phyloP scores from a whole-genome alignment of 495 filamentous ascomycete species.

The Aspergillus steynii region DNA sequence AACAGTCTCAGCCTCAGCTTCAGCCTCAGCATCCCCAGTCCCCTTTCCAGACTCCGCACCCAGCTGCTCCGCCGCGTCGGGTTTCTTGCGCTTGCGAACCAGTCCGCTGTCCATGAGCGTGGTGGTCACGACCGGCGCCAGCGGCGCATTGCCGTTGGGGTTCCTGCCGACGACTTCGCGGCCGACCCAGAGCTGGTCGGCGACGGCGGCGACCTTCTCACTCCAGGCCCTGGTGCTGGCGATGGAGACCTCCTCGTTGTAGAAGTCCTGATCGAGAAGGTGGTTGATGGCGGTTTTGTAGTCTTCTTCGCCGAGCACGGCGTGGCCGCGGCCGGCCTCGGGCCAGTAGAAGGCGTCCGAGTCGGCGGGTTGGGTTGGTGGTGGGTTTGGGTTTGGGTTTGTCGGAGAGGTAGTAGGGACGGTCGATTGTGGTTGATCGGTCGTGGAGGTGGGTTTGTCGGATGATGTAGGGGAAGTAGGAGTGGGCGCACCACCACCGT shows the following conservation, averaged over 20 bases:
- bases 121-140: slow-evolving; percentile 36
- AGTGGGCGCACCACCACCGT: neutral
- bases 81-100: slow-evolving; percentile 47
- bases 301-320: slow-evolving; percentile 66
- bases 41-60: neutral
- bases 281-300: slow-evolving; percentile 79
- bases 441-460: slow-evolving; percentile 1
- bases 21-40: slow-evolving; percentile 15
- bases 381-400: slow-evolving; percentile 27
- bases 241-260: slow-evolving; percentile 63
- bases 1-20: slow-evolving; percentile 12
- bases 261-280: slow-evolving; percentile 84
- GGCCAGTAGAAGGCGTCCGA: slow-evolving; percentile 70
- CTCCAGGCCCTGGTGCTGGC: slow-evolving; percentile 74
- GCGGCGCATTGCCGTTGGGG: slow-evolving; percentile 13
- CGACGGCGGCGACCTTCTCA: slow-evolving; percentile 55
- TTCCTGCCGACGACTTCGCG: slow-evolving; percentile 52
- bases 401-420: neutral
- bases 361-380: slow-evolving; percentile 10
- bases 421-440: slow-evolving; percentile 8
- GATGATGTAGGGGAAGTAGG: neutral
- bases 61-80: slow-evolving; percentile 10
- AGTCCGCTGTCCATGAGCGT: slow-evolving; percentile 44
- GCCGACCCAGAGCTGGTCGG: slow-evolving; percentile 57
- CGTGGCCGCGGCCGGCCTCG: slow-evolving; percentile 62